Evolutionary conservation across 2,329 filamentous ascomycete species (phyloP).

Genomic region (Sporothrix sp.): DNA sequence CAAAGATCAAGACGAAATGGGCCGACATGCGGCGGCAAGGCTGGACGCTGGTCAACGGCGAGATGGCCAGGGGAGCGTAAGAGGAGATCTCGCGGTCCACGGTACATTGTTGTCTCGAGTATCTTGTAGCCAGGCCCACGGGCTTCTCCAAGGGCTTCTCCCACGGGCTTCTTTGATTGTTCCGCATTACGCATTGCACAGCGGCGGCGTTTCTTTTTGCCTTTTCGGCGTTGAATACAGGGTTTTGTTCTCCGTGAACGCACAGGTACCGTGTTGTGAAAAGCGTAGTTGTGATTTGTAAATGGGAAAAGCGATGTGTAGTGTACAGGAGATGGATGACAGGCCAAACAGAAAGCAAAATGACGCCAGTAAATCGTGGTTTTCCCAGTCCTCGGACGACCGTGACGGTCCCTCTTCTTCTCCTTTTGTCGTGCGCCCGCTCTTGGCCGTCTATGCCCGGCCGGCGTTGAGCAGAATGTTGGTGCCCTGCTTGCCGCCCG

Average conservation of each 20-base stretch:
- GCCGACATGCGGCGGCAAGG: slow-evolving; percentile 53
- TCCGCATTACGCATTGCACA: too few species aligned
- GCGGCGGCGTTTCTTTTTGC: neutral
- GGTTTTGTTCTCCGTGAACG: too few species aligned
- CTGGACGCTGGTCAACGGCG: slow-evolving; percentile 51
- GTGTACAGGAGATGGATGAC: slow-evolving; percentile 7
- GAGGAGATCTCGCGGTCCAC: neutral
- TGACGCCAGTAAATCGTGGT: slow-evolving; percentile 13
- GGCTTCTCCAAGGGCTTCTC: too few species aligned
- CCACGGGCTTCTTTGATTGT: too few species aligned
- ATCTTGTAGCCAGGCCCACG: neutral
- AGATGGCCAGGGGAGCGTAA: neutral
- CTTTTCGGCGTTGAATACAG: too few species aligned
- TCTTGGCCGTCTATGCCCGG: slow-evolving; percentile 25
- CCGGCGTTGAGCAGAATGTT: slow-evolving; percentile 45
- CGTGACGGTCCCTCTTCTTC: neutral
- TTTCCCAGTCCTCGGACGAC: slow-evolving; percentile 7
- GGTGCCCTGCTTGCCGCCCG: slow-evolving; percentile 57
- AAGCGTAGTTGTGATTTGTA: slow-evolving; percentile 4
- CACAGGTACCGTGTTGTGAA: too few species aligned
- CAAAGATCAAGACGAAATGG: slow-evolving; percentile 64
- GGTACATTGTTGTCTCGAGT: neutral
- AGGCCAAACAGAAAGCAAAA: slow-evolving; percentile 2
- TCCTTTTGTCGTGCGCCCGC: slow-evolving; percentile 3
- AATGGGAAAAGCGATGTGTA: slow-evolving; percentile 6